Evolutionary conservation across 179 eudicot species (phyloP), one percentile per base, ranked within the genome.

Genomic region (Patellifolia procumbens): DNA sequence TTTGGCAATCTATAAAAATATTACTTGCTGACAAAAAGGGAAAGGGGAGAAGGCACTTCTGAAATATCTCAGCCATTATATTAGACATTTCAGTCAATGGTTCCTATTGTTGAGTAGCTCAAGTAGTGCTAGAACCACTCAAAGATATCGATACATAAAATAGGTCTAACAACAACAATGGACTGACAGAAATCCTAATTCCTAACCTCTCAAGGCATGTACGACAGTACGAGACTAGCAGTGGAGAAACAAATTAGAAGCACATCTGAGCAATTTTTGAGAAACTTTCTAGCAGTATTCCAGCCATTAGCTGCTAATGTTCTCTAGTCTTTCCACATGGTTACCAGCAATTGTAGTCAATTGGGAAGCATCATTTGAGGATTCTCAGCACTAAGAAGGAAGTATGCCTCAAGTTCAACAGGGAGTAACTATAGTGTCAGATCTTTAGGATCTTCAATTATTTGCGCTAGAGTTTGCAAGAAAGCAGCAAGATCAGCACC

Each of bases 401-500:
- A 60, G 43, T 13, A 79, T n/a, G 64, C 62, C 66, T 45, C 32
- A 59, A 7, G 48, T 72, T 48, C 65, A 20, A 49, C 17, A 75
- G n/a, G 43, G 26, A 29, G 31, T 48, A 52, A 68, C 75, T 80
- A 80, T 1, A 74, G 63, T 68, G 96, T 94, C 61, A 94, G 91
- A 72, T 92, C 97, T 74, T 87, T 92, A 70, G 97, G 98, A 69
- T 94, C 96, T 86, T 94, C 97, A 15, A 92, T 91, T 69, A 94
- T 89, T 78, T 86, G 81, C 51, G 97, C 75, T 55, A 92, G 82
- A 35, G 98, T 92, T 87, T 91, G 98, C 90, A 94, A 83, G 89
- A 92, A 92, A 72, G 86, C 82, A 68, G 97, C 97, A 74, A 94
- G 89, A 86, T 94, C 97, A 77, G 96, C 94, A 74, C 97, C 98